phyloP scores from a whole-genome alignment of 2,329 filamentous ascomycete species.

The Colletotrichum viniferum region DNA sequence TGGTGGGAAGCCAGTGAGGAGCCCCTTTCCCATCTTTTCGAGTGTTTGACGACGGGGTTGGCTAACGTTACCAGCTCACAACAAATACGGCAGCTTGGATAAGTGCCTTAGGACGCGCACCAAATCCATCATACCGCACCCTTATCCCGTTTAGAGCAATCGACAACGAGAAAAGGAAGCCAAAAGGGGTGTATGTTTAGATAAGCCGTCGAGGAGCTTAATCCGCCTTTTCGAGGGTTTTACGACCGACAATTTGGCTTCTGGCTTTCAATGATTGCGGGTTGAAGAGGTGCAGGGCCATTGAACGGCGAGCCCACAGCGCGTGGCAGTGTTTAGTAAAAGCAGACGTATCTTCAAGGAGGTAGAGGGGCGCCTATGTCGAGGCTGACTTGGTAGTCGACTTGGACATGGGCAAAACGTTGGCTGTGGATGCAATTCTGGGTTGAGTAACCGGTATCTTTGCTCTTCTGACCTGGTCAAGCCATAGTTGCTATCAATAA shows the following conservation, averaged over 20 bases:
- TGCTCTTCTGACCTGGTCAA: neutral
- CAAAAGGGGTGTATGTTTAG: neutral
- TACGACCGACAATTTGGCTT: neutral
- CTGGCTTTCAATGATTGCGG: neutral
- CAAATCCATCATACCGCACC: too few species aligned
- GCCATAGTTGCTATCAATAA: neutral
- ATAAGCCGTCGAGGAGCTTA: neutral
- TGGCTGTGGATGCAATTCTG: neutral
- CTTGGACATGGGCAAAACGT: neutral
- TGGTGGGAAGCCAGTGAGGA: neutral
- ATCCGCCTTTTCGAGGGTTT: neutral
- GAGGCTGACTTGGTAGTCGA: neutral
- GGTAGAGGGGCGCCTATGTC: neutral
- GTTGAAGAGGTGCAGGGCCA: neutral
- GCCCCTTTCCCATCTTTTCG: neutral
- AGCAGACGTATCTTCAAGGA: neutral
- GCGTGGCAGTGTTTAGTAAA: neutral
- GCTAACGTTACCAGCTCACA: neutral
- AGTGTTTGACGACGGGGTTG: neutral
- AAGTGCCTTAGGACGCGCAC: too few species aligned
- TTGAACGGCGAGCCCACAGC: neutral
- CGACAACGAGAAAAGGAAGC: too few species aligned
- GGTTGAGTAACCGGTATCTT: neutral
- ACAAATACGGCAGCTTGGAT: neutral
- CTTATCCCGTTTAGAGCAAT: too few species aligned